These are phyloP conservation scores for Pelargonium australe DNA, from an alignment of 441 rosid genomes.

Conservation along the genomic window DNA sequence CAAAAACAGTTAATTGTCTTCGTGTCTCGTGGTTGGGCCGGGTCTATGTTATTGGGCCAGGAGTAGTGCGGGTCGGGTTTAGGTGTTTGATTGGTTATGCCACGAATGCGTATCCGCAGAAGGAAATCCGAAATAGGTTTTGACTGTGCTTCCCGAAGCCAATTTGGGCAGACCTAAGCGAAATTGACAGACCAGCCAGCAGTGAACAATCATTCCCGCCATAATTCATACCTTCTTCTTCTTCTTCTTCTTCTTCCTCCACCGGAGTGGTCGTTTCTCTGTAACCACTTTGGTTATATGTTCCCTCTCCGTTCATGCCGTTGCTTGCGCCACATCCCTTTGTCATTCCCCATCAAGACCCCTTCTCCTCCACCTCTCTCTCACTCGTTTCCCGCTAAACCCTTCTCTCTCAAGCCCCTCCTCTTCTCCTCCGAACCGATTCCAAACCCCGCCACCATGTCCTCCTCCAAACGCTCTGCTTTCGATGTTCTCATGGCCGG, in stretches of 20 bases:
- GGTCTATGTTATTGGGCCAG: no score
- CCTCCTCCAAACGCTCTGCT: constrained; percentile 60
- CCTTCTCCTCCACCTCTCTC: constrained; percentile 18
- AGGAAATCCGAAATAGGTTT: no score
- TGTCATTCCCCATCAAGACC: constrained; percentile 8
- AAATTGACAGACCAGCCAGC: no score
- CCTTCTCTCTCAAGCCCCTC: constrained; percentile 9
- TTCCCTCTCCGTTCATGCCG: constrained; percentile 31
- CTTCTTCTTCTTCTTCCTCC: neutral
- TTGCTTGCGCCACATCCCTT: constrained; percentile 20
- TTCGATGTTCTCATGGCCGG: constrained; percentile 80
- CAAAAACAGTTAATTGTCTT: no score
- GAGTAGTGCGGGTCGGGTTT: no score
- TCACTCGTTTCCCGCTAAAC: constrained; percentile 13
- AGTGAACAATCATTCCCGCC: neutral
- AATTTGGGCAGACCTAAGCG: no score
- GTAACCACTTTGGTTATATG: constrained; percentile 18
- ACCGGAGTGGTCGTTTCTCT: neutral
- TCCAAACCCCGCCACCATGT: constrained; percentile 37
- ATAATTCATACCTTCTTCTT: neutral
- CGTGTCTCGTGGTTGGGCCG: no score
- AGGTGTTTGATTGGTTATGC: no score
- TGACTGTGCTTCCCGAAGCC: no score
- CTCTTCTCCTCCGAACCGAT: constrained; percentile 8
- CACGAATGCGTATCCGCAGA: no score